Conservation (phyloP, 139 green algal genomes). For the Picochlorum costavermella region DNA sequence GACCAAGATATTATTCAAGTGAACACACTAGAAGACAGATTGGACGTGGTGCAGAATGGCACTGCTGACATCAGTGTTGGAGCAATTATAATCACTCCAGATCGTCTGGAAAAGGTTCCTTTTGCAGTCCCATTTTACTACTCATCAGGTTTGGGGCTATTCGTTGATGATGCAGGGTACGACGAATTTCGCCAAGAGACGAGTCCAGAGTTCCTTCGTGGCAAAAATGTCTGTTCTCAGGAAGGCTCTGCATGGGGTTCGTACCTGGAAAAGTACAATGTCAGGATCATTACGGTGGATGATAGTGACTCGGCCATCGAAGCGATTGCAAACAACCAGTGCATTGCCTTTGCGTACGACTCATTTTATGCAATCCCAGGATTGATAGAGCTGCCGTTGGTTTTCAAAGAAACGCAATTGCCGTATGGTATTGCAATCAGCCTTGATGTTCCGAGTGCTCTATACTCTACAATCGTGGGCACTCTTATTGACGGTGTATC, state of each 20-base stretch:
- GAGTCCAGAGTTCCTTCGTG: background rate
- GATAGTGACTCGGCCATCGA: no score
- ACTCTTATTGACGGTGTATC: no score
- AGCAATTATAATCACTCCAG: background rate
- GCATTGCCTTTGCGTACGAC: no score
- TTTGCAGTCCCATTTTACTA: background rate
- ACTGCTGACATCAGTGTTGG: background rate
- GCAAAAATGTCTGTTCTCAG: background rate
- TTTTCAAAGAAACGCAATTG: no score
- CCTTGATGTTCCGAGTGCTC: no score
- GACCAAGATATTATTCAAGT: background rate
- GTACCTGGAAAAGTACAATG: background rate
- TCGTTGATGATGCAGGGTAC: background rate
- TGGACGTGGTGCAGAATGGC: background rate
- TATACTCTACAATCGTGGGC: no score
- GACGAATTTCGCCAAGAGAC: background rate
- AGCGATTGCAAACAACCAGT: no score
- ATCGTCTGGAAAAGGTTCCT: background rate
- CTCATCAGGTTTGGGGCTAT: background rate
- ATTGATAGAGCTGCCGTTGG: no score
- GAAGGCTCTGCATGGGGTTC: background rate
- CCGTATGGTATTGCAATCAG: no score
- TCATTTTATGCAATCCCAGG: no score
- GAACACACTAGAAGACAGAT: background rate
- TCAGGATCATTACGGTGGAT: no score